Percentiles rank a stretch among this genome's conserved stretches.
Conservation (phyloP, 208 protist genomes). For the Trichomonas tenax region DNA sequence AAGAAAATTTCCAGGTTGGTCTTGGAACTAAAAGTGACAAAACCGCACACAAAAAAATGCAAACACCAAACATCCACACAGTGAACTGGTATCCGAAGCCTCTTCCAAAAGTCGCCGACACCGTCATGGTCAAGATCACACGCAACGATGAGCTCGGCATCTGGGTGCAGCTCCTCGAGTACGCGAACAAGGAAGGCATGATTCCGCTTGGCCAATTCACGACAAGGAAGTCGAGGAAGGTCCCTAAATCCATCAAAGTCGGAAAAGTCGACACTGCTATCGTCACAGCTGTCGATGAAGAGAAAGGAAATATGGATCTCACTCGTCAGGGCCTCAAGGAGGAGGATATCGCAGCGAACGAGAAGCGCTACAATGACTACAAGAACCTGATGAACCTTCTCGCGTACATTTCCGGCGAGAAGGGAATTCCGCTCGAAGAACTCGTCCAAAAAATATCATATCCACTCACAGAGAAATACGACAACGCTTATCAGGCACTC, state of each 20-base stretch:
- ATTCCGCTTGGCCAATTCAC: conserved; percentile 12
- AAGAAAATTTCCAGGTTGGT: too few species aligned
- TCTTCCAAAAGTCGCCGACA: not conserved
- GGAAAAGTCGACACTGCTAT: not conserved
- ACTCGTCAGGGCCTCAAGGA: not conserved
- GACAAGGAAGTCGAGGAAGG: not conserved
- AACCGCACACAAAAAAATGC: too few species aligned
- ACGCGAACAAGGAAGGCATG: not conserved
- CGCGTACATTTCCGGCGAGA: not conserved
- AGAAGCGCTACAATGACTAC: not conserved
- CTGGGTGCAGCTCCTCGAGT: not conserved
- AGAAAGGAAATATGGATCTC: not conserved
- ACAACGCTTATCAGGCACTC: not conserved
- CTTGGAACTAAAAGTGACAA: too few species aligned
- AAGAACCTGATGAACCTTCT: not conserved
- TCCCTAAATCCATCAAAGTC: not conserved
- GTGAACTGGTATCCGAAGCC: not conserved
- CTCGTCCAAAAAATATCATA: not conserved
- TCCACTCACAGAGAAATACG: not conserved
- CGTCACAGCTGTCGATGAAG: not conserved
- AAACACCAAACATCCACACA: not conserved
- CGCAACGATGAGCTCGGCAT: not conserved
- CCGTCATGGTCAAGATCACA: not conserved
- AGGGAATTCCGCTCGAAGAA: not conserved
- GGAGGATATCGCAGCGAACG: not conserved